Percentiles rank a stretch among this genome's conserved stretches.
phyloP scores from a whole-genome alignment of 2,329 filamentous ascomycete species.

The Colletotrichum lindemuthianum region DNA sequence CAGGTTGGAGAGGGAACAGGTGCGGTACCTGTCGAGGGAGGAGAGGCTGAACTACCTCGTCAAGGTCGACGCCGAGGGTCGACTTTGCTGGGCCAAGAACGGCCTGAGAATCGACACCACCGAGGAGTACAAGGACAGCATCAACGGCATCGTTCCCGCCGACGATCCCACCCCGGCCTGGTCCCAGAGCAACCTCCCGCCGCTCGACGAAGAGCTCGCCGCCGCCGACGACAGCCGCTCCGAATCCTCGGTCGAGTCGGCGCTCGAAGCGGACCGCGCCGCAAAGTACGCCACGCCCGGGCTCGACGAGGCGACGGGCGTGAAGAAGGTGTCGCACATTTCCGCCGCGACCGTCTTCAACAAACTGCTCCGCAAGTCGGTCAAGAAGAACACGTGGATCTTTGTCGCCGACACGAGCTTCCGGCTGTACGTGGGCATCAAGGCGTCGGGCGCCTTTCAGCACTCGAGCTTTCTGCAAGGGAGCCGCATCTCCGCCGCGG shows the following conservation, averaged over 20 bases:
- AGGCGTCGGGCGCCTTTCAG: slow-evolving; percentile 87
- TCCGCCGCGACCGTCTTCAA: slow-evolving; percentile 80
- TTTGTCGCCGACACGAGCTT: slow-evolving; percentile 90
- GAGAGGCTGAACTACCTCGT: slow-evolving; percentile 86
- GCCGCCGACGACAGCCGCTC: slow-evolving; percentile 44
- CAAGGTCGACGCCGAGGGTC: slow-evolving; percentile 76
- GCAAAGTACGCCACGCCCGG: slow-evolving; percentile 73
- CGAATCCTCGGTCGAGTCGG: slow-evolving; percentile 54
- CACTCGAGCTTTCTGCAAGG: slow-evolving; percentile 91
- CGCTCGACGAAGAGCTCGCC: slow-evolving; percentile 32
- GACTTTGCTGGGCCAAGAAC: slow-evolving; percentile 89
- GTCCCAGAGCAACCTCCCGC: slow-evolving; percentile 44
- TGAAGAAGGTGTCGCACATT: slow-evolving; percentile 67
- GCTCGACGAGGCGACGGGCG: slow-evolving; percentile 68
- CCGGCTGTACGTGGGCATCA: slow-evolving; percentile 89
- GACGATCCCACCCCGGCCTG: slow-evolving; percentile 69
- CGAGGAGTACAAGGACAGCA: slow-evolving; percentile 79
- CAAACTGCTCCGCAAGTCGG: slow-evolving; percentile 79
- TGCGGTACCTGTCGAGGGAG: slow-evolving; percentile 85
- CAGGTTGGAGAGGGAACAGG: slow-evolving; percentile 78
- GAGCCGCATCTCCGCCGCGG: slow-evolving; percentile 82
- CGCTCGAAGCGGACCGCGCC: slow-evolving; percentile 67
- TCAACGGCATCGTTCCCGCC: slow-evolving; percentile 75
- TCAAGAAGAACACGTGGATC: slow-evolving; percentile 92
- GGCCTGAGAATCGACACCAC: slow-evolving; percentile 80